Conservation (phyloP, 1,284 basidiomycete species). For the Sanguinoderma infundibulare region DNA sequence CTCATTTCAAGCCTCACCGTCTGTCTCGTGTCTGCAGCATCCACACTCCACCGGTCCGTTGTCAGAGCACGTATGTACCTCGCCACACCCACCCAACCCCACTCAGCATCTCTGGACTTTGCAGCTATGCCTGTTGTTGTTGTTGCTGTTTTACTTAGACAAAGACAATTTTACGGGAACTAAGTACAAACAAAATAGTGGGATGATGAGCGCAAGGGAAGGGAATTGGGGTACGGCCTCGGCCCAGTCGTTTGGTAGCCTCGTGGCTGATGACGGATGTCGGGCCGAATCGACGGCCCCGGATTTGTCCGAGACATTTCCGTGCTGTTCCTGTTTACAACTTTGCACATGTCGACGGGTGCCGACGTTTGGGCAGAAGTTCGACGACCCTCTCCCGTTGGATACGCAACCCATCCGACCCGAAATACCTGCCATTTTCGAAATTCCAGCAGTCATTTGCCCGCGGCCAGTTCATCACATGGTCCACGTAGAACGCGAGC, state of each 20-base stretch:
- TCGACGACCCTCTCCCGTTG: constrained; percentile 16
- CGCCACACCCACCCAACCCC: neutral
- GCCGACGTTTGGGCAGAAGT: constrained; percentile 14
- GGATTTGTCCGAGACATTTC: neutral
- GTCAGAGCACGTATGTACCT: neutral
- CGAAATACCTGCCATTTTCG: constrained; percentile 35
- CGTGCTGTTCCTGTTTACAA: neutral
- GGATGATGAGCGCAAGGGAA: neutral
- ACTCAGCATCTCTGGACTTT: neutral
- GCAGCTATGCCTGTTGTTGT: neutral
- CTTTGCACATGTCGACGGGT: neutral
- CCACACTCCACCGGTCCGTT: no score
- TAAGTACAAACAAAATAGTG: neutral
- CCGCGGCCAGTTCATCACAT: constrained; percentile 11
- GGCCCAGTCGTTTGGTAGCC: neutral
- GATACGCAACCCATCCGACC: constrained; percentile 26
- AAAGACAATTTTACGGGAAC: neutral
- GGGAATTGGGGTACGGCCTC: neutral
- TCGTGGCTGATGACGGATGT: neutral
- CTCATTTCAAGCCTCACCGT: neutral
- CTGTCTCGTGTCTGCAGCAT: neutral
- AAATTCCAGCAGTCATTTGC: constrained; percentile 31
- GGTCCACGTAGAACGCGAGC: constrained; percentile 5
- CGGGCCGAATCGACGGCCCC: neutral
- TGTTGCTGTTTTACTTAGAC: no score